phyloP scores from a whole-genome alignment of 1,284 basidiomycete genomes.

The Tylopilus microsporus region DNA sequence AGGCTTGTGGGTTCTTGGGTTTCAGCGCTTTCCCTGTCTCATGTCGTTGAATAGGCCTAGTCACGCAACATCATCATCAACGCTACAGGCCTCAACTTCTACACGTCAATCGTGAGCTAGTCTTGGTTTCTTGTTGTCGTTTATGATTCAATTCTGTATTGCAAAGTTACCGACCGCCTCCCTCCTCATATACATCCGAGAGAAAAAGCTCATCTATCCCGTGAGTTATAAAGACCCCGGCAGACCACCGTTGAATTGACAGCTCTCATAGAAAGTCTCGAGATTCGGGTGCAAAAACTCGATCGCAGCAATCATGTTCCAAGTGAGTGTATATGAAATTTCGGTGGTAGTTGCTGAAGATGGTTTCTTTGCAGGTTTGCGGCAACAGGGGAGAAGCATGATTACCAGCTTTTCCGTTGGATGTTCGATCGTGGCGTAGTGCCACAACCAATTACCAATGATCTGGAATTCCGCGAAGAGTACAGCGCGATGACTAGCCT shows the following conservation, averaged over 20 bases:
- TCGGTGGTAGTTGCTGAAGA: neutral
- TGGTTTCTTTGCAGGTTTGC: constrained; percentile 1
- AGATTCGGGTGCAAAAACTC: neutral
- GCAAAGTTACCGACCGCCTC: neutral
- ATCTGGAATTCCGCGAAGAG: constrained; percentile 1
- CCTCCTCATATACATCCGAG: neutral
- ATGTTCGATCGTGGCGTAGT: constrained; percentile 5
- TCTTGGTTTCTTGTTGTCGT: neutral
- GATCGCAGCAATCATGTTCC: neutral
- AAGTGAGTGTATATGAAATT: neutral
- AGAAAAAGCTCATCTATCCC: neutral
- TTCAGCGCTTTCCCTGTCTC: no score
- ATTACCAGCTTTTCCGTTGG: constrained; percentile 6
- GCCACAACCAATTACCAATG: constrained; percentile 1
- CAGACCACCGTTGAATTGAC: neutral
- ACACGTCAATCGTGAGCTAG: neutral
- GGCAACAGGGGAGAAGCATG: neutral
- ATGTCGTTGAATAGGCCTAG: neutral
- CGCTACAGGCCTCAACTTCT: neutral
- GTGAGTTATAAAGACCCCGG: neutral
- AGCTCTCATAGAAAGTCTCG: neutral
- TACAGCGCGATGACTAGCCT: constrained; percentile 5
- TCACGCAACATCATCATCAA: neutral
- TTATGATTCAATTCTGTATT: neutral
- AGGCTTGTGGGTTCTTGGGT: neutral